These are phyloP conservation scores for Phoma sp. DNA, from an alignment of 2,329 filamentous ascomycete species.

Conservation along the genomic window DNA sequence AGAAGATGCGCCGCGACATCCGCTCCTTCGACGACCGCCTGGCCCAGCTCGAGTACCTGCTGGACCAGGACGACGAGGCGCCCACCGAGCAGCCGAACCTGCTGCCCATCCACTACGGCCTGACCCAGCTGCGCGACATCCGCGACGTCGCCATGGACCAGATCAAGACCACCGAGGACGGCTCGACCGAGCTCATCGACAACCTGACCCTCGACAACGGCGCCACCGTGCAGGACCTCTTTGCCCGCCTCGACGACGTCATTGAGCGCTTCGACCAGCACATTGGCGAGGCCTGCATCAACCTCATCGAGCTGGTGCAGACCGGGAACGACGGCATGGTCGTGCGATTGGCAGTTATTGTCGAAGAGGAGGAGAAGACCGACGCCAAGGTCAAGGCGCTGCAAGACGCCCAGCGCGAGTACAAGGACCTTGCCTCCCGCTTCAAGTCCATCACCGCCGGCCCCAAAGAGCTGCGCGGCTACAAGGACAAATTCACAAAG, in stretches of 20 bases:
- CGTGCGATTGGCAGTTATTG: slow-evolving; percentile 88
- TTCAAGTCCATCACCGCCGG: slow-evolving; percentile 97
- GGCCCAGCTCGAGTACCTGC: slow-evolving; percentile 75
- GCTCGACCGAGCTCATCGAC: slow-evolving; percentile 94
- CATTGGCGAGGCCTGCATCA: slow-evolving; percentile 85
- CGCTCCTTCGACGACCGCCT: slow-evolving; percentile 85
- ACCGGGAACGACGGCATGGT: slow-evolving; percentile 88
- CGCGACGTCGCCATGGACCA: slow-evolving; percentile 97
- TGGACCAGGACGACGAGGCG: slow-evolving; percentile 84
- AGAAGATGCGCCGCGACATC: slow-evolving; percentile 90
- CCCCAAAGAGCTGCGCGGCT: slow-evolving; percentile 88
- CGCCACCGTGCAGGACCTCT: slow-evolving; percentile 87
- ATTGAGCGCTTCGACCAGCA: slow-evolving; percentile 97
- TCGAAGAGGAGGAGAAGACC: slow-evolving; percentile 95
- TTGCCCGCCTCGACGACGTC: slow-evolving; percentile 82
- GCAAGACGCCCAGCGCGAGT: slow-evolving; percentile 93
- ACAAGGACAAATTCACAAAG: slow-evolving; percentile 93
- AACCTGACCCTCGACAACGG: slow-evolving; percentile 66
- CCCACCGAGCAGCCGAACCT: slow-evolving; percentile 91
- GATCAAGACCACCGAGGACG: slow-evolving; percentile 81
- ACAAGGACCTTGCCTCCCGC: slow-evolving; percentile 89
- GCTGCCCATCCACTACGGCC: slow-evolving; percentile 86
- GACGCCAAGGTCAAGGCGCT: slow-evolving; percentile 90
- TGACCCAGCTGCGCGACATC: slow-evolving; percentile 91
- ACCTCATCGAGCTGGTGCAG: slow-evolving; percentile 86